Evolutionary conservation across 768 basidiomycete species (phyloP), one percentile per base, ranked within the genome.

Genomic region (Amanita fuliginea): DNA sequence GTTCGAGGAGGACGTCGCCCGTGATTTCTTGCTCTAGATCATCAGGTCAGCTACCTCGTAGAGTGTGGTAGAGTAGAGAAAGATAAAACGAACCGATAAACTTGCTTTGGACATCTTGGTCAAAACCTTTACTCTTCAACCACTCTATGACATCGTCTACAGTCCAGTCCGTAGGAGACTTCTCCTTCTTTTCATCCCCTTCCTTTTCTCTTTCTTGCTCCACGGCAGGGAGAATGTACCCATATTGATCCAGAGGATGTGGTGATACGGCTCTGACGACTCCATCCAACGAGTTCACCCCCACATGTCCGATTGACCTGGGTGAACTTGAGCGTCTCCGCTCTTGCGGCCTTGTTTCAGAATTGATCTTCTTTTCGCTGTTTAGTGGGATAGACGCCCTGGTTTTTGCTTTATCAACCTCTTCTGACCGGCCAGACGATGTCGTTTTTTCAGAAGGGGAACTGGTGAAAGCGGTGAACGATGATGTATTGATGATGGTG

Each of bases 1-100:
- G 84, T 59, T 96, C 95, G 49, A 98, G 80, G 6, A 99, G 78
- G 28, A 98, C 89, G 57, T 99, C 96, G 16, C 96, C 96, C 0
- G 93, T 89, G 47, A 99, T 98, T 69, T 99, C 96, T 80, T 99
- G 93, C 67, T 98, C 95, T 93, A 5, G 61, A 36, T 53, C 35
- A 16, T 22, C 2, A 44, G 26, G 22, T 44, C 52, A 54, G 24
- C 21, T 45, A 26, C 13, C 10, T 26, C n/a, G 6, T 11, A 24
- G 19, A 24, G 19, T 11, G 11, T 14, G 16, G 11, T 14, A 36
- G 16, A 36, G 2, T 54, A 3, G 51, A 30, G 30, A 21, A 11
- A 14, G n/a, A 36, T 9, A n/a, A 21, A 22, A 70, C 79, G 53
- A 56, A 90, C 91, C 92, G 36, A 75, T 80, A 60, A 99, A 97